A percentile compares a stretch with the other conserved stretches of the same genome.
Conservation (phyloP, 1,284 basidiomycete species). For the Puccinia novopanici region DNA sequence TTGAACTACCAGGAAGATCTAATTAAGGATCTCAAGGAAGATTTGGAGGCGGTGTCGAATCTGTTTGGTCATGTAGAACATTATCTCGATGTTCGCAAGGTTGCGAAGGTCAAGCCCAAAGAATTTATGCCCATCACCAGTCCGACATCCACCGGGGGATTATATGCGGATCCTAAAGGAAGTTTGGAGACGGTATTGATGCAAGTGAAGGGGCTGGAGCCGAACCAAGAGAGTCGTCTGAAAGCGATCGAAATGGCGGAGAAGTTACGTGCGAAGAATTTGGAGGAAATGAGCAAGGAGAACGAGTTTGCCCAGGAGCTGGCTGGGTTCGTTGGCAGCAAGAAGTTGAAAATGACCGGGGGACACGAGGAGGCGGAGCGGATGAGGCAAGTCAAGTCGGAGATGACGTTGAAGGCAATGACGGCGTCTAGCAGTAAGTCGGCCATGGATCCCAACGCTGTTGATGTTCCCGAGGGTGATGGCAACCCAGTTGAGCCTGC, state of each 20-base stretch:
- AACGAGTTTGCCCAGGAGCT: slow-evolving; percentile 78
- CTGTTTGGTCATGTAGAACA: slow-evolving; percentile 84
- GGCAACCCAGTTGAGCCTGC: background rate
- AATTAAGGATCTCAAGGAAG: slow-evolving; percentile 81
- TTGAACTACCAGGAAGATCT: slow-evolving; percentile 88
- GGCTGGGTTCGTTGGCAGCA: slow-evolving; percentile 75
- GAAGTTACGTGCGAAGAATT: slow-evolving; percentile 73
- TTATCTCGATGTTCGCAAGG: slow-evolving; percentile 49
- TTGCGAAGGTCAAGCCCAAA: slow-evolving; percentile 52
- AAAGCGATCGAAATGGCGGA: slow-evolving; percentile 87
- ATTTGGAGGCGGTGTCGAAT: slow-evolving; percentile 81
- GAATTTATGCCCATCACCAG: slow-evolving; percentile 59
- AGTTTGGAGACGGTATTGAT: slow-evolving; percentile 74
- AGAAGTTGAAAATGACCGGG: slow-evolving; percentile 88
- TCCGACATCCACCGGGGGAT: slow-evolving; percentile 53
- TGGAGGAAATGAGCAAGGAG: slow-evolving; percentile 63
- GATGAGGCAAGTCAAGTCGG: slow-evolving; percentile 77
- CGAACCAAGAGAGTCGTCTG: slow-evolving; percentile 73
- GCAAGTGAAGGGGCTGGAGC: slow-evolving; percentile 78
- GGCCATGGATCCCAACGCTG: background rate
- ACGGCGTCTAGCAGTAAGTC: background rate
- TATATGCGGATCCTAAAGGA: slow-evolving; percentile 13
- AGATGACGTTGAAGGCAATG: slow-evolving; percentile 82
- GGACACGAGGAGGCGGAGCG: slow-evolving; percentile 88
- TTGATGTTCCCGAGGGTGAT: background rate